phyloP scores from a whole-genome alignment of 202 grass and related monocot species.

The Bolboschoenoplectus hybrid region DNA sequence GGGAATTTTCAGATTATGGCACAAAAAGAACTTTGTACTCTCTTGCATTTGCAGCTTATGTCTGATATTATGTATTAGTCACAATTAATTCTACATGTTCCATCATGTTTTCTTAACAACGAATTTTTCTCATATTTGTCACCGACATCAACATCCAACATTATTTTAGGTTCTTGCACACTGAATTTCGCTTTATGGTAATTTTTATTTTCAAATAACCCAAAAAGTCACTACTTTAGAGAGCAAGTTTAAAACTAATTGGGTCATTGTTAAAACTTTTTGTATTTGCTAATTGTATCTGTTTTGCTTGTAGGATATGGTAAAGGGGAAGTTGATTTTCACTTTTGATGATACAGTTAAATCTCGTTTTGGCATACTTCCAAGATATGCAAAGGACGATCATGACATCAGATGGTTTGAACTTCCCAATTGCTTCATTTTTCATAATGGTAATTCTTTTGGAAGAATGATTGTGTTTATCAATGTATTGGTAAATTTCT shows the following conservation, averaged over 20 bases:
- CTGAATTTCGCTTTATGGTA: background rate
- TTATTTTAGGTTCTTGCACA: background rate
- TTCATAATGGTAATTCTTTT: slow-evolving; percentile 76
- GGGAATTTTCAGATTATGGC: background rate
- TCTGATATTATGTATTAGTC: background rate
- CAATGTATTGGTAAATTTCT: slow-evolving; percentile 27
- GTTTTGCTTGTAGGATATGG: slow-evolving; percentile 73
- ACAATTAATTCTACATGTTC: background rate
- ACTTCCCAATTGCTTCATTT: slow-evolving; percentile 95
- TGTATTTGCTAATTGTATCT: slow-evolving; percentile 11
- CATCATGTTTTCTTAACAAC: background rate
- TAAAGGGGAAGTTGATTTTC: slow-evolving; percentile 87
- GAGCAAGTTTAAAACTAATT: background rate
- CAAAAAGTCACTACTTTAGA: background rate
- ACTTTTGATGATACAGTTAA: slow-evolving; percentile 91
- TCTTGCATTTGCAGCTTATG: background rate
- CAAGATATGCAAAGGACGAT: slow-evolving; percentile 83
- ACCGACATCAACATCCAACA: background rate
- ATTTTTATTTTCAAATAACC: background rate
- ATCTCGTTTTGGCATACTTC: slow-evolving; percentile 87
- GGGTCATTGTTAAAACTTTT: background rate
- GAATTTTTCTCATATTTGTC: background rate
- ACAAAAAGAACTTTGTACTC: background rate
- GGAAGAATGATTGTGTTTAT: background rate
- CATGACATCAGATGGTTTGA: slow-evolving; percentile 93